Evolutionary conservation across 169 alveolate species (phyloP).

Genomic region (Cryptosporidium viatorum): DNA sequence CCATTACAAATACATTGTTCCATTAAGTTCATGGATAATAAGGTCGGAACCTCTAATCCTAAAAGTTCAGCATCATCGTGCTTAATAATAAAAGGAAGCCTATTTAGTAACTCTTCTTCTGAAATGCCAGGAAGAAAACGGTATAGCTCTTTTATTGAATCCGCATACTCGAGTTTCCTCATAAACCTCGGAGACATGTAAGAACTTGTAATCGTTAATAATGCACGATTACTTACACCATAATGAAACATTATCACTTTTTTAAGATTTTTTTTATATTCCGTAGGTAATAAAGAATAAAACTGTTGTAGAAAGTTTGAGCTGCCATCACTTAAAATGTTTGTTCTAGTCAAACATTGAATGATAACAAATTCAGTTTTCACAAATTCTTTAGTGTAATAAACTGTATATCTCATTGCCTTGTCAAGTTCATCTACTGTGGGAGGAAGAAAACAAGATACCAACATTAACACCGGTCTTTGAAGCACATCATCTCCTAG

Average conservation of each 20-base stretch:
- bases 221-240: constrained; percentile 71
- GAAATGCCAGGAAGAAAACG: constrained; percentile 69
- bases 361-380: constrained; percentile 40
- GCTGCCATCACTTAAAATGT: constrained; percentile 44
- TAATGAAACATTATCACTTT: constrained; percentile 73
- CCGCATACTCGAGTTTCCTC: constrained; percentile 71
- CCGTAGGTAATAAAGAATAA: constrained; percentile 43
- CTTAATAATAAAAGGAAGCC: constrained; percentile 47
- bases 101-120: constrained; percentile 26
- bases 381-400: constrained; percentile 42
- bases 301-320: constrained; percentile 48
- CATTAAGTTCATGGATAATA: constrained; percentile 17
- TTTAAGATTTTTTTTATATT: constrained; percentile 59
- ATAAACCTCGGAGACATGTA: constrained; percentile 73
- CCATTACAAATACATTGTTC: constrained; percentile 48
- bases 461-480: constrained; percentile 52
- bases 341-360: constrained; percentile 65
- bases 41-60: constrained; percentile 26
- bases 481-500: constrained; percentile 62
- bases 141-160: constrained; percentile 42
- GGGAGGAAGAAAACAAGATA: constrained; percentile 66
- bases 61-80: constrained; percentile 72
- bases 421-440: constrained; percentile 57
- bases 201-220: constrained; percentile 50
- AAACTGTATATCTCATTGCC: constrained; percentile 67